Conservation (phyloP, 768 basidiomycete genomes). For the Termitomyces heimii region DNA sequence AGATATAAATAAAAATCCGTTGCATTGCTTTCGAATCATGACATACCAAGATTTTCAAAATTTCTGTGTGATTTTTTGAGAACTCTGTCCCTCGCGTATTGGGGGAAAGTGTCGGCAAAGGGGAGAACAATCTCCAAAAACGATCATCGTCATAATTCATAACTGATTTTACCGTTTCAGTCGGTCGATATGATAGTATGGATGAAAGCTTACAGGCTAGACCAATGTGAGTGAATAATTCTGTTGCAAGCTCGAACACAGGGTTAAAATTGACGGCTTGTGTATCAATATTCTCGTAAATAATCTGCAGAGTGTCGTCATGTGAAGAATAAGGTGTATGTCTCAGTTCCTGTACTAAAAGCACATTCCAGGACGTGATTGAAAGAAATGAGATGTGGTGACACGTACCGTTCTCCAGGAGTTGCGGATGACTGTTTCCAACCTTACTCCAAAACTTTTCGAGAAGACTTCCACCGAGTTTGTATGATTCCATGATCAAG, state of each 20-base stretch:
- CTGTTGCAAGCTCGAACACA: constrained; percentile 12
- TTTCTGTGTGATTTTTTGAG: neutral
- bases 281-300: constrained; percentile 12
- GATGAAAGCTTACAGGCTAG: constrained; percentile 9
- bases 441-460: constrained; percentile 13
- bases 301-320: constrained; percentile 6
- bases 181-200: neutral
- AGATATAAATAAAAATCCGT: neutral
- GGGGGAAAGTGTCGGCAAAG: neutral
- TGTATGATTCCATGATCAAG: constrained; percentile 14
- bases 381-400: neutral
- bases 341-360: constrained; percentile 12
- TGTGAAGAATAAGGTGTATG: constrained; percentile 9
- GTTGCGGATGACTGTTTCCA: constrained; percentile 14
- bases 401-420: constrained; percentile 15
- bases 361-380: neutral
- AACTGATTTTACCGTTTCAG: neutral
- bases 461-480: constrained; percentile 13
- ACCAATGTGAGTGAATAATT: constrained; percentile 13
- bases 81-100: neutral
- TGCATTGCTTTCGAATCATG: neutral
- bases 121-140: constrained; percentile 1
- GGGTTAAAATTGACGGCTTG: constrained; percentile 7
- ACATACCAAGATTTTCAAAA: constrained; percentile 7
- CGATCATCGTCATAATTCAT: constrained; percentile 5